These are phyloP conservation scores for Stagonosporopsis rhizophila DNA, from an alignment of 2,329 filamentous ascomycete genomes.

Conservation along the genomic window DNA sequence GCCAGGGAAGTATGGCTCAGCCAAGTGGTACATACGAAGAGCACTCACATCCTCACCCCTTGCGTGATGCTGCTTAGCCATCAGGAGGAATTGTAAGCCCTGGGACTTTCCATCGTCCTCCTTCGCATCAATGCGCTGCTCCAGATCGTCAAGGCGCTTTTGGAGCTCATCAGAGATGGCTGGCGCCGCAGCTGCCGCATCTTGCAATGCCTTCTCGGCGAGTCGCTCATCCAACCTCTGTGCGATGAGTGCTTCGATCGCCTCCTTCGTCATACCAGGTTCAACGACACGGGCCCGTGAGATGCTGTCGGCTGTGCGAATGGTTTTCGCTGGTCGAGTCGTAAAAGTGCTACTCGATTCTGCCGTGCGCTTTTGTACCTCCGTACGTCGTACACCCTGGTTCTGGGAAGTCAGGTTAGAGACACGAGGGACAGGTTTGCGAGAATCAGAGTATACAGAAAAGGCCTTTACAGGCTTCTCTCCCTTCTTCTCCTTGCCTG, in stretches of 20 bases:
- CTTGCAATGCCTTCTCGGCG: constrained; percentile 72
- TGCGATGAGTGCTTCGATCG: constrained; percentile 90
- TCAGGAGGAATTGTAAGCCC: constrained; percentile 83
- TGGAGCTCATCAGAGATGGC: constrained; percentile 79
- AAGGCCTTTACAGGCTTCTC: constrained; percentile 84
- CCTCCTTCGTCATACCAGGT: constrained; percentile 61
- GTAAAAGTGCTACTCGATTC: constrained; percentile 47
- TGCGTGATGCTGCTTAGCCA: constrained; percentile 89
- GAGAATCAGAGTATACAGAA: constrained; percentile 78
- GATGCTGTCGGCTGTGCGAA: constrained; percentile 46
- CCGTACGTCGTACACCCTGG: constrained; percentile 44
- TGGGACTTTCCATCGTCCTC: constrained; percentile 78
- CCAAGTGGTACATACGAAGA: constrained; percentile 84
- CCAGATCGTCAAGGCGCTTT: constrained; percentile 79
- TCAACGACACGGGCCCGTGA: constrained; percentile 37
- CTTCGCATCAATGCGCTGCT: constrained; percentile 78
- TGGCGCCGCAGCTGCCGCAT: constrained; percentile 56
- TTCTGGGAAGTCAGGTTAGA: constrained; percentile 45
- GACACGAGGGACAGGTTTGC: constrained; percentile 36
- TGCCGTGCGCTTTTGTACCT: constrained; percentile 55
- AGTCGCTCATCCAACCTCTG: constrained; percentile 90
- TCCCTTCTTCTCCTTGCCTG: constrained; percentile 59
- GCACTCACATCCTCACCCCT: constrained; percentile 79
- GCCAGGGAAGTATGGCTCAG: constrained; percentile 82
- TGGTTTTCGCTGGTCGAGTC: constrained; percentile 51